Base-by-base conservation (phyloP, 1,139 yeast genomes). In the Protomyces macrosporus region DNA sequence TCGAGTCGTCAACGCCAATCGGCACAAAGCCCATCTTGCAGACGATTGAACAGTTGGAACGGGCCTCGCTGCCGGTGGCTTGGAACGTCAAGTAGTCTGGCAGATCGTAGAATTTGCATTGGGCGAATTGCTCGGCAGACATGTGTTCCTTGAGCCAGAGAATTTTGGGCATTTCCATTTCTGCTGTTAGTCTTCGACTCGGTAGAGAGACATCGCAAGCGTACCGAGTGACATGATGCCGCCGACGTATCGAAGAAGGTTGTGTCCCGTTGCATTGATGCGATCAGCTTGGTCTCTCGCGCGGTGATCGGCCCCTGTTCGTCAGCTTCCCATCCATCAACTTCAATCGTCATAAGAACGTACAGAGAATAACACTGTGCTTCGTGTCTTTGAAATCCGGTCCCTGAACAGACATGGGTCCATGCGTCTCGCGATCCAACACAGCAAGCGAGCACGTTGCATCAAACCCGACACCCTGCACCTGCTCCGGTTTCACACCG, bases 21-120 rank as follows among this genome's bases (percentile, higher is more conserved):
- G 98, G 98, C 53, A 93, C 86, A 70, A 89, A 86, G 3, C 98
- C 98, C 78, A 90, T 97, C 76, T 93, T 93, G 78, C 98, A 93
- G 30, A 90, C 97, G 2, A 89, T 86, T 2, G 97, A 89, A 75
- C 95, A 88, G 76, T 79, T 89, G 45, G 96, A 87, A 74, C 98
- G 82, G 9, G 95, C 86, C 73, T 90, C 96, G 6, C 84, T 79
- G 3, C 89, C 90, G 0, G 98, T 89, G 36, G 98, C 96, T 73
- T 84, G 86, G 76, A 87, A 95, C 33, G 97, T 91, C 72, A 93
- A 80, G 74, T 78, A 93, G 75, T 93, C 98, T 3, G 96, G 88
- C 70, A 93, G 81, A 74, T 93, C 98, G 74, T 90, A 91, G 74
- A 93, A 93, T 76, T 89, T 88, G 74, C 90, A 85, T 67, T 82